Base-by-base conservation (phyloP, 257 asterid genomes). In the Penstemon eatonii region DNA sequence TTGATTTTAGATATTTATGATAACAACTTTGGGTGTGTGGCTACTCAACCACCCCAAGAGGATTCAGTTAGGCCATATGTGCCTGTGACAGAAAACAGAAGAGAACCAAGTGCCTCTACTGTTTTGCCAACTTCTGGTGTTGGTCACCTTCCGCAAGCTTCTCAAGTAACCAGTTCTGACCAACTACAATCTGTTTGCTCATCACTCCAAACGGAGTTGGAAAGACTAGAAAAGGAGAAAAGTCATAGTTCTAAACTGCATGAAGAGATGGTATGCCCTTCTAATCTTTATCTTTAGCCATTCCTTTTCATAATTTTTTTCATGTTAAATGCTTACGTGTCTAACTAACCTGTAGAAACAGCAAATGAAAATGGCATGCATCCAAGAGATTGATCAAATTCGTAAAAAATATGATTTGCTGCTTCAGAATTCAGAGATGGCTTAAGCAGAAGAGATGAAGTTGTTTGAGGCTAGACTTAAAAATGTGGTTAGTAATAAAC, bases 261-360 rank as follows among this genome's bases (percentile, higher is more conserved):
- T 9, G 79, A 84, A 56, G 80, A 84, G 63, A 57, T 57, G 92
- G 96, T 88, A 65, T 56, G 83, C 71, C 63, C 38, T 44, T 68
- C 47, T 8, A 10, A 36, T 4, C 13, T 47, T 47, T 44, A 8
- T 42, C 53, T 52, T 45, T 43, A 59, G 37, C 71, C 19, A 56
- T n/a, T 59, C 62, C 44, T 53, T 39, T 54, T 49, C 57, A 65
- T 18, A n/a, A 36, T 39, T 33, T 25, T 37, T 66, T 66, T 70
- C 4, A 58, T 53, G 49, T 67, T 45, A 25, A 41, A 53, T 19
- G 11, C 43, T 63, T 60, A 13, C 68, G 53, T 41, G 53, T 57
- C 60, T 45, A 33, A 54, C 39, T 52, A 53, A 33, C 56, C 51
- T 81, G 74, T 73, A 88, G 95, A 81, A 82, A 72, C 54, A 50